These are phyloP conservation scores for Aspergillus haitiensis DNA, from an alignment of 495 filamentous ascomycete species.

Conservation along the genomic window DNA sequence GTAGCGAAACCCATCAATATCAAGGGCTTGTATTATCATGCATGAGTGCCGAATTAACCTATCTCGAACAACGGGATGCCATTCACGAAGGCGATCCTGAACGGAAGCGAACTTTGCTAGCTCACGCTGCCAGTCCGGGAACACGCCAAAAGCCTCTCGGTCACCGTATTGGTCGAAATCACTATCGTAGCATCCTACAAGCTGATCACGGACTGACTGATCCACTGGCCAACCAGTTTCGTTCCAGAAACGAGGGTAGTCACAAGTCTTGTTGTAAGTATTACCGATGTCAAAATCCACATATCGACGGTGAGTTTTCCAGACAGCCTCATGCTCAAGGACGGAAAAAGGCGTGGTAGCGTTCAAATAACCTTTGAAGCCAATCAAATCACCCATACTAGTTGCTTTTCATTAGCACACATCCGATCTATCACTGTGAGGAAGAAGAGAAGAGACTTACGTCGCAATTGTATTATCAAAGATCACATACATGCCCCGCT, in stretches of 20 bases:
- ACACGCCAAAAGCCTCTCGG: constrained; percentile 67
- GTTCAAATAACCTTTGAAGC: constrained; percentile 67
- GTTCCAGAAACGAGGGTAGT: constrained; percentile 67
- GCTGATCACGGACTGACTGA: constrained; percentile 40
- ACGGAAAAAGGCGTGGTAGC: constrained; percentile 59
- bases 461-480: constrained; percentile 73
- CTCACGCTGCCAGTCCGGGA: constrained; percentile 66
- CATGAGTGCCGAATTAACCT: constrained; percentile 66
- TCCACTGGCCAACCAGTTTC: constrained; percentile 59
- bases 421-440: background rate
- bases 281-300: constrained; percentile 65
- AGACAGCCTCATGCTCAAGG: constrained; percentile 58
- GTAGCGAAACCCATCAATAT: constrained; percentile 69
- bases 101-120: constrained; percentile 73
- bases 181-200: constrained; percentile 65
- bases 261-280: constrained; percentile 56
- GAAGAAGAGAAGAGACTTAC: constrained; percentile 37
- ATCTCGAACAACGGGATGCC: constrained; percentile 59
- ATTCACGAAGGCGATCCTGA: constrained; percentile 73
- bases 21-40: constrained; percentile 61
- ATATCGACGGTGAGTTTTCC: constrained; percentile 60
- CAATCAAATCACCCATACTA: constrained; percentile 66
- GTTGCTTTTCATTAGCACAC: constrained; percentile 2
- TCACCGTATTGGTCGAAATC: constrained; percentile 74
- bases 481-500: constrained; percentile 67